phyloP scores from a whole-genome alignment of 2,329 filamentous ascomycete species.

The Aspergillus phoenicis region DNA sequence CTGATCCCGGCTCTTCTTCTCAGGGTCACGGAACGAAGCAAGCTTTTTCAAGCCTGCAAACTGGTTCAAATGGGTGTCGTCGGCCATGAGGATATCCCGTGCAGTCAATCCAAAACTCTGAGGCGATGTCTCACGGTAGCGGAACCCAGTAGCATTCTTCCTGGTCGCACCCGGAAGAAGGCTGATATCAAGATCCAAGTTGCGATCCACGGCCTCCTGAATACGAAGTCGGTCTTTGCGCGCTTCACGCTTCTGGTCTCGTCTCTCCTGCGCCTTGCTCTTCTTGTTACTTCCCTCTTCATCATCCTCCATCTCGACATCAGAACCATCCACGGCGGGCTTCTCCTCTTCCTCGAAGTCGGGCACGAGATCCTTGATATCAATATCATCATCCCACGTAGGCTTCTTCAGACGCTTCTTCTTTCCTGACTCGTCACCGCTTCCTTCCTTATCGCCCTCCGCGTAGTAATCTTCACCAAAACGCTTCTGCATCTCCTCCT shows the following conservation, averaged over 20 bases:
- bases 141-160: constrained; percentile 65
- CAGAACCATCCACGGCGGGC: constrained; percentile 60
- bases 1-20: constrained; percentile 86
- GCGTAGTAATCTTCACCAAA: constrained; percentile 94
- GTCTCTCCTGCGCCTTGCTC: constrained; percentile 52
- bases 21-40: constrained; percentile 80
- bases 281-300: constrained; percentile 48
- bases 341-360: constrained; percentile 76
- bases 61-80: constrained; percentile 81
- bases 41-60: constrained; percentile 95
- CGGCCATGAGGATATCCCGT: constrained; percentile 87
- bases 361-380: constrained; percentile 88
- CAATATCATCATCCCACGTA: constrained; percentile 95
- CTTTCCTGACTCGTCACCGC: constrained; percentile 51
- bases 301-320: constrained; percentile 51
- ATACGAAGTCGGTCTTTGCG: constrained; percentile 80
- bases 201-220: constrained; percentile 81
- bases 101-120: constrained; percentile 86
- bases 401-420: constrained; percentile 76
- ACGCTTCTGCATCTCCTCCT: constrained; percentile 80
- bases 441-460: constrained; percentile 59
- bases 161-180: constrained; percentile 58
- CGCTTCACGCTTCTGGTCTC: constrained; percentile 69
- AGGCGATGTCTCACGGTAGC: constrained; percentile 92
- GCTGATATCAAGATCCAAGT: constrained; percentile 72